Evolutionary conservation across 192 early-diverging fungal genomes (phyloP).

Genomic region (Chytriomyces sp.): DNA sequence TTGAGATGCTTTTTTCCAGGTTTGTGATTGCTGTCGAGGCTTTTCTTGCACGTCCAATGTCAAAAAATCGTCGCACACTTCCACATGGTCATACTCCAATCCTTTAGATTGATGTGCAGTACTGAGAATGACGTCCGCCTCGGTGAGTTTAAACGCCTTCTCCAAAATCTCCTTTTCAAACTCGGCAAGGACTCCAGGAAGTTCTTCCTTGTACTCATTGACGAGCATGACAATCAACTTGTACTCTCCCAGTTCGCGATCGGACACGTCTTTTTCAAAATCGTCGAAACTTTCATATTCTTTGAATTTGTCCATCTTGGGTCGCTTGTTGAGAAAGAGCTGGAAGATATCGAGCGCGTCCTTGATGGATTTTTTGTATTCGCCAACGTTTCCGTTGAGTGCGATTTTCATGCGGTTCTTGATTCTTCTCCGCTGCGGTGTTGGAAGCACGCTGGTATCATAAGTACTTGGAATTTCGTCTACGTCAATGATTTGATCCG

Average conservation of each 20-base stretch:
- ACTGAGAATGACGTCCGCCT: conserved; percentile 24
- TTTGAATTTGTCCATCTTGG: conserved; percentile 16
- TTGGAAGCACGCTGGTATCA: too few relatives aligned
- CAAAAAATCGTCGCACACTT: conserved; percentile 32
- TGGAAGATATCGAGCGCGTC: conserved; percentile 25
- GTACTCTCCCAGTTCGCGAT: conserved; percentile 26
- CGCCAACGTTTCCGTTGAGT: conserved; percentile 19
- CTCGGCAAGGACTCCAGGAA: not conserved
- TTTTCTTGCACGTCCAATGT: conserved; percentile 7
- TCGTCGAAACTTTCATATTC: conserved; percentile 18
- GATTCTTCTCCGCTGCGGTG: too few relatives aligned
- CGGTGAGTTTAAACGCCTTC: not conserved
- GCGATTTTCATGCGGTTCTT: conserved; percentile 9
- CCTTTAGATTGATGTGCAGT: conserved; percentile 38
- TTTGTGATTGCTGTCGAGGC: not conserved
- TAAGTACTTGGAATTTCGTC: not conserved
- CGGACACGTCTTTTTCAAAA: conserved; percentile 20
- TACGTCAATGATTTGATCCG: not conserved
- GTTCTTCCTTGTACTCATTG: conserved; percentile 13
- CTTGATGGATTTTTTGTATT: conserved; percentile 18
- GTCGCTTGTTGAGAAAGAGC: conserved; percentile 3
- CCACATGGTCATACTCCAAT: conserved; percentile 29
- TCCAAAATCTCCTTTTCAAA: conserved; percentile 26
- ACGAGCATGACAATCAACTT: conserved; percentile 8
- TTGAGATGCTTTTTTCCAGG: not conserved